These are phyloP conservation scores for Lenwebbia sp. DNA, from an alignment of 345 rosid genomes.

Conservation along the genomic window DNA sequence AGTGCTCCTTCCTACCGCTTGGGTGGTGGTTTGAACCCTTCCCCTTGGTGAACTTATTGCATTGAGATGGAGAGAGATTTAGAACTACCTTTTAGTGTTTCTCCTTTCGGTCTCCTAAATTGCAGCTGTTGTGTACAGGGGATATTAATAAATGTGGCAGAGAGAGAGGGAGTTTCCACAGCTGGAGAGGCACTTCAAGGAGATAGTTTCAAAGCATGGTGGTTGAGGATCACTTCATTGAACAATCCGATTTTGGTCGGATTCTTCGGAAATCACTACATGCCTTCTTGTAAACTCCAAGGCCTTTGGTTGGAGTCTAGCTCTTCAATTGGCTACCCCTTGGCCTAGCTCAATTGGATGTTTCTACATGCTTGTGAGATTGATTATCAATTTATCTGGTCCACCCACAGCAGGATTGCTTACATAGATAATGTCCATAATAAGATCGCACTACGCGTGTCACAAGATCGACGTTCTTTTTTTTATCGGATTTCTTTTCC, in stretches of 20 bases:
- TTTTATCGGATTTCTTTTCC: neutral
- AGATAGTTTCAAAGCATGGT: slow-evolving; percentile 14
- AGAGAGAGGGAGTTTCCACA: neutral
- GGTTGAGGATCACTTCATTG: slow-evolving; percentile 14
- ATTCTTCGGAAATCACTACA: slow-evolving; percentile 1
- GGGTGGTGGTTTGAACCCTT: neutral
- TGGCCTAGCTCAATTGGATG: neutral
- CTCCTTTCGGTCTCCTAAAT: neutral
- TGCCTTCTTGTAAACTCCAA: slow-evolving; percentile 11
- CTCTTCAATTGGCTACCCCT: neutral
- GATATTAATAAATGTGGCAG: slow-evolving; percentile 4
- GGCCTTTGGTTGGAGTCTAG: slow-evolving; percentile 1
- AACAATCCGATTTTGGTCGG: slow-evolving; percentile 11
- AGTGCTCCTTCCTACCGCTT: neutral
- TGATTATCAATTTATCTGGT: neutral
- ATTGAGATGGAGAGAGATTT: neutral
- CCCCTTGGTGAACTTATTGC: neutral
- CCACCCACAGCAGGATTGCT: neutral
- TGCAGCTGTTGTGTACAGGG: neutral
- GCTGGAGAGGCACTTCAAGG: slow-evolving; percentile 15
- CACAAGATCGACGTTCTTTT: neutral
- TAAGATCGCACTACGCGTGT: neutral
- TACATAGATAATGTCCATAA: neutral
- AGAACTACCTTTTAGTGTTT: neutral
- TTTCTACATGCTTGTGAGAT: neutral